phyloP scores from a whole-genome alignment of 495 filamentous ascomycete genomes.

The Penicillium crystallinum region DNA sequence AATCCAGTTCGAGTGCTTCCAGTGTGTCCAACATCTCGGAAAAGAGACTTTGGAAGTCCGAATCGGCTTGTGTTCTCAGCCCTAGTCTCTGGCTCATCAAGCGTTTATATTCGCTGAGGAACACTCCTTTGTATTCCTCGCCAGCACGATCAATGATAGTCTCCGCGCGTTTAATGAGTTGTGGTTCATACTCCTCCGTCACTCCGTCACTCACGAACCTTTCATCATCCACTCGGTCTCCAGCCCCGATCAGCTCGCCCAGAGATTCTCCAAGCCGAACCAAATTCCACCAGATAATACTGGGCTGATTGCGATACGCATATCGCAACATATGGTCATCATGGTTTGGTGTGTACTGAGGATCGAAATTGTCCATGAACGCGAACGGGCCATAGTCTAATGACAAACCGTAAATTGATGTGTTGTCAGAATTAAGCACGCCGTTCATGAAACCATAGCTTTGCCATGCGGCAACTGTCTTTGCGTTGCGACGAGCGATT shows the following conservation, averaged over 20 bases:
- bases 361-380: constrained; percentile 94
- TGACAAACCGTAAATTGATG: constrained; percentile 78
- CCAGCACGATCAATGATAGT: constrained; percentile 68
- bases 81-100: constrained; percentile 77
- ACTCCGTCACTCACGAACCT: constrained; percentile 69
- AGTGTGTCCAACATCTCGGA: constrained; percentile 77
- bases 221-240: constrained; percentile 58
- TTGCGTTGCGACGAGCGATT: constrained; percentile 78
- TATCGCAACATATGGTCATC: constrained; percentile 87
- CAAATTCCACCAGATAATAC: constrained; percentile 98
- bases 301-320: constrained; percentile 88
- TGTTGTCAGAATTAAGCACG: constrained; percentile 95
- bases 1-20: constrained; percentile 76
- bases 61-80: constrained; percentile 55
- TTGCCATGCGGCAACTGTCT: constrained; percentile 90
- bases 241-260: constrained; percentile 80
- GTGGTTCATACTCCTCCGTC: constrained; percentile 56
- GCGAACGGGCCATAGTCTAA: constrained; percentile 96
- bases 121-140: constrained; percentile 81
- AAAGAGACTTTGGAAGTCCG: constrained; percentile 73
- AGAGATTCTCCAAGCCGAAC: constrained; percentile 87
- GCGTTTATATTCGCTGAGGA: constrained; percentile 78
- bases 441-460: constrained; percentile 98
- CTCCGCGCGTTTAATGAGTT: constrained; percentile 74
- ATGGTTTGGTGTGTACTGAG: constrained; percentile 91